Conservation (phyloP, 2,329 filamentous ascomycete genomes). For the Aureobasidium sp. region DNA sequence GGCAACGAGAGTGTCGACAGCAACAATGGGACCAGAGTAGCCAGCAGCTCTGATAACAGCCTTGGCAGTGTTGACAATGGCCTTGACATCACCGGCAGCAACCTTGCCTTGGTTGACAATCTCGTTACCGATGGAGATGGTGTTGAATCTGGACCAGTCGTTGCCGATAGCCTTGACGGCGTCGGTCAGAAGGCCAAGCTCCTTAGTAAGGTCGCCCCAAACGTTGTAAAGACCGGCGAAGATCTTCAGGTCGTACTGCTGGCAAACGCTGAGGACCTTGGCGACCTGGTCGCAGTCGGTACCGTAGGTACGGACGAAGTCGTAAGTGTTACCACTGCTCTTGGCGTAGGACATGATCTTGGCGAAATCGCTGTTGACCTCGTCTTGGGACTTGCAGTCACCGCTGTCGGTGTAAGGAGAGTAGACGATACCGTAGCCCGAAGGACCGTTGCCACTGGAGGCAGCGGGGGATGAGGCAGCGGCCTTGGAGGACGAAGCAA, state of each 20-base stretch:
- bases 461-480: conserved; percentile 20
- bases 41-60: conserved; percentile 53
- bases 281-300: conserved; percentile 69
- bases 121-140: conserved; percentile 75
- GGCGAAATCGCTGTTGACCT: conserved; percentile 60
- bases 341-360: conserved; percentile 29
- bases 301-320: conserved; percentile 68
- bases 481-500: conserved; percentile 16
- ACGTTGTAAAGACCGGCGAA: conserved; percentile 70
- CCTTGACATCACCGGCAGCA: conserved; percentile 47
- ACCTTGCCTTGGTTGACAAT: conserved; percentile 53
- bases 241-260: conserved; percentile 58
- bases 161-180: conserved; percentile 52
- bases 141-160: conserved; percentile 64
- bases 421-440: conserved; percentile 47
- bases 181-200: conserved; percentile 55
- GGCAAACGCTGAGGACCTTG: conserved; percentile 56
- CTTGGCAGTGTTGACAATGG: conserved; percentile 51
- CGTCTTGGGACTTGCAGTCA: conserved; percentile 58
- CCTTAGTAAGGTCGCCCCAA: conserved; percentile 40
- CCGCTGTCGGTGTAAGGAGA: conserved; percentile 51
- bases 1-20: conserved; percentile 71
- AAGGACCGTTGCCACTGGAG: conserved; percentile 21
- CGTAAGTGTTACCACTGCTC: conserved; percentile 48
- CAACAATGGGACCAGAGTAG: conserved; percentile 67